Base-by-base conservation (phyloP, 148 eudicot genomes). In the Spergularia marina region DNA sequence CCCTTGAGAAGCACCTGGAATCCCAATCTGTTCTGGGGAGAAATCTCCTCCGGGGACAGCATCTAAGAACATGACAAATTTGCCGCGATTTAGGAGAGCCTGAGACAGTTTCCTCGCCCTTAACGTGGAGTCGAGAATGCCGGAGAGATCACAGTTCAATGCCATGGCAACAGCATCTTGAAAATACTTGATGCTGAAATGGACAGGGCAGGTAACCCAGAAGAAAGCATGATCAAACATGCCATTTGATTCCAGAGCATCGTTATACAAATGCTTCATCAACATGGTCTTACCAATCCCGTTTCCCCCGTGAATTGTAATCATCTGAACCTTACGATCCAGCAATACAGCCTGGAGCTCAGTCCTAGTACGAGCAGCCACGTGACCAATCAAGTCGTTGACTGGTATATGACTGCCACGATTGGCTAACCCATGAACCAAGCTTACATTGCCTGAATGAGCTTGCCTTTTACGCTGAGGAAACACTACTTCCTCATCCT, bases 221-320 rank as follows among this genome's bases (percentile, higher is more conserved):
- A 70, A 59, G 11, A 77, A 30, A 30, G 36, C 36, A 30, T 30
- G 36, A 30, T 30, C 36, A 30, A 30, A 30, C 36, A 30, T 30
- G 1, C 59, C 74, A 68, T 25, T 66, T 56, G 23, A 47, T 3
- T 52, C 51, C 4, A 70, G 7, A 16, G 40, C 69, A 23, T 47
- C 30, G 59, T 77, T 77, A 65, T 77, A 51, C 68, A 77, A 20
- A 56, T 77, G 79, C 68, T 77, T 77, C 79, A 77, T 77, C 57
- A 77, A 17, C 13, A 61, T 20, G 30, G 79, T 77, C 79, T 70
- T 77, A 25, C 74, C 74, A 12, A 70, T 25, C 39, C 74, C 79
- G 36, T 70, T 2, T 18, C 20, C 17, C 65, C 74, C 79, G 34
- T 77, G 69, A 25, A 77, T 60, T 13, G 69, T 61, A 59, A 77